Evolutionary conservation across 1,284 basidiomycete genomes (phyloP).

Genomic region (Laetiporus sulphureus): DNA sequence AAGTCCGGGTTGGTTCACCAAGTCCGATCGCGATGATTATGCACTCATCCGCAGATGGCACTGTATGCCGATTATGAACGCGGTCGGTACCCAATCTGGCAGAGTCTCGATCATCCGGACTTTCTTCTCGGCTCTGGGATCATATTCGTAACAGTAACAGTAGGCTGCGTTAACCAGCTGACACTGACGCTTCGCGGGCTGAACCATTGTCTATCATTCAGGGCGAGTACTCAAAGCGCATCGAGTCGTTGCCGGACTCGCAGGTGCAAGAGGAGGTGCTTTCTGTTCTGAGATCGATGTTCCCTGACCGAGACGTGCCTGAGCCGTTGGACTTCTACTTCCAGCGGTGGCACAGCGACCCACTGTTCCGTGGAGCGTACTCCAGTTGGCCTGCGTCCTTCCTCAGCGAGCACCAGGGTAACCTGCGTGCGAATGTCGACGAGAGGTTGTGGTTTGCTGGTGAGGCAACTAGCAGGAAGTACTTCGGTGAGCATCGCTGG

Average conservation of each 20-base stretch:
- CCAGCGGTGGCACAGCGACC: constrained; percentile 49
- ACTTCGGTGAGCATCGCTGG: constrained; percentile 43
- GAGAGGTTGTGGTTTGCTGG: constrained; percentile 56
- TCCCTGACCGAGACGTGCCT: constrained; percentile 45
- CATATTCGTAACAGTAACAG: constrained; percentile 61
- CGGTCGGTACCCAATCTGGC: constrained; percentile 66
- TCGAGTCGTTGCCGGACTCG: constrained; percentile 43
- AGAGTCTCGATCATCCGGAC: constrained; percentile 51
- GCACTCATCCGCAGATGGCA: constrained; percentile 36
- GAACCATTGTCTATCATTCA: constrained; percentile 14
- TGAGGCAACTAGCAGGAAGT: constrained; percentile 52
- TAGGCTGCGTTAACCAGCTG: constrained; percentile 22
- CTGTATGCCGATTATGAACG: constrained; percentile 59
- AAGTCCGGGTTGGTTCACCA: background rate
- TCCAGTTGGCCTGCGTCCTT: constrained; percentile 65
- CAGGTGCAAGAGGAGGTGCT: constrained; percentile 49
- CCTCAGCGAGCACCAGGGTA: constrained; percentile 43
- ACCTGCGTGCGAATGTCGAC: constrained; percentile 49
- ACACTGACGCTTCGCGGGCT: background rate
- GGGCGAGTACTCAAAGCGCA: constrained; percentile 52
- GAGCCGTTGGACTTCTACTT: constrained; percentile 48
- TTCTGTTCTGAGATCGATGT: constrained; percentile 50
- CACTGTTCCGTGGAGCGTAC: constrained; percentile 58
- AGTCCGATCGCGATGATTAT: background rate
- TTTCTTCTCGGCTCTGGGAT: constrained; percentile 60